Base-by-base conservation (phyloP, 169 alveolate species). In the Cryptosporidium parvum region DNA sequence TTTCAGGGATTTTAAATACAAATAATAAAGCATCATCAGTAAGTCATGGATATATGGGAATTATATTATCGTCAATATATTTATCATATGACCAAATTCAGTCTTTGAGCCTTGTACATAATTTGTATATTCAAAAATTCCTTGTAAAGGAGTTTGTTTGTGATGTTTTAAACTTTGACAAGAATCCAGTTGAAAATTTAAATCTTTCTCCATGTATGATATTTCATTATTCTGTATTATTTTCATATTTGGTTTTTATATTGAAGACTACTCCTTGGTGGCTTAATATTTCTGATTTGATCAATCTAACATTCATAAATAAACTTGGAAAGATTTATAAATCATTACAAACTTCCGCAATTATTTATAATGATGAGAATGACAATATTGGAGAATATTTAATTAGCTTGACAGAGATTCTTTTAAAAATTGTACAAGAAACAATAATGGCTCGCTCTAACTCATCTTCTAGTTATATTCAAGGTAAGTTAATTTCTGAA, bases 181-280 rank as follows among this genome's bases (percentile, higher is more conserved):
- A 23, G 26, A 73, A 16, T 53, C 26, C 7, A 31, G 14, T 8
- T 3, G 35, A 56, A 73, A 23, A 58, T 56, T 29, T n/a, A 10
- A 31, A 9, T 35, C 16, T 37, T 23, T 56, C 67, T 6, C 67
- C 67, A 2, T 56, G 67, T 10, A 56, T 56, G 10, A 10, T 56
- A 26, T 56, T 56, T 56, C 33, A 35, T 18, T 73, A 73, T 44
- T 59, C 56, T 1, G 44, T 39, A 9, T 9, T 56, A 21, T 56
- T 53, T 31, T 56, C 59, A 12, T 73, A 73, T 33, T 21, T 73
- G 26, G 45, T 59, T 14, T 73, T 33, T 18, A 58, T 73, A 18
- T 35, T 73, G 14, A 33, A 73, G 35, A 31, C 51, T 53, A 31
- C 86, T 23, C 86, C 86, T 23, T 73, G 86, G 86, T 73, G 86